Percentiles rank a stretch among this genome's conserved stretches.
Evolutionary conservation across 2,329 filamentous ascomycete species (phyloP).

Genomic region (Paracorniculantispora psalliotae): DNA sequence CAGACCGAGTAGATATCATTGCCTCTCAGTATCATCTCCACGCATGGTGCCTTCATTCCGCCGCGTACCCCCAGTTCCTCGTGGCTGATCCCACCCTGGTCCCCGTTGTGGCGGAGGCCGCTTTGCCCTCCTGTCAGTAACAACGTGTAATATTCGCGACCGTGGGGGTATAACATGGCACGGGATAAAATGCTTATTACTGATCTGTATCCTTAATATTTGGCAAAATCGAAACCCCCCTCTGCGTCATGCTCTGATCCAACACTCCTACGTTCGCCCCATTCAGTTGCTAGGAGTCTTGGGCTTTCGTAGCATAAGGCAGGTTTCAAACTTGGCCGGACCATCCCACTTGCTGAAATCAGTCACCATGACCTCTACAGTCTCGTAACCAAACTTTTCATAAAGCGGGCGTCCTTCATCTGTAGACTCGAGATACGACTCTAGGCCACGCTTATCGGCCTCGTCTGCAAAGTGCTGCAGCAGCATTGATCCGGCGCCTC

Average conservation of each 20-base stretch:
- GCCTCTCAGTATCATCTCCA: too few species aligned
- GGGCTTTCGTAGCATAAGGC: slow-evolving; percentile 10
- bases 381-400: slow-evolving; percentile 31
- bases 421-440: slow-evolving; percentile 33
- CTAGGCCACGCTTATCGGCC: slow-evolving; percentile 32
- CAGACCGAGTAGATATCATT: too few species aligned
- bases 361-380: slow-evolving; percentile 21
- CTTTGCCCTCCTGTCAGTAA: background rate
- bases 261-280: background rate
- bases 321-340: slow-evolving; percentile 15
- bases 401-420: slow-evolving; percentile 29
- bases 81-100: background rate
- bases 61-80: background rate
- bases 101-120: background rate
- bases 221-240: too few species aligned
- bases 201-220: background rate
- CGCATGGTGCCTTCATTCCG: too few species aligned
- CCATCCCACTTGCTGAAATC: slow-evolving; percentile 28
- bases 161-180: background rate
- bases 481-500: slow-evolving; percentile 31
- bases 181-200: background rate
- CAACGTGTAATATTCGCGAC: background rate
- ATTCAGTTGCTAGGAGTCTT: background rate
- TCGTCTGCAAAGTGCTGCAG: slow-evolving; percentile 31
- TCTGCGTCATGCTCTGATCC: background rate